phyloP scores from a whole-genome alignment of 768 basidiomycete genomes.

The Leucosporidium scottii region DNA sequence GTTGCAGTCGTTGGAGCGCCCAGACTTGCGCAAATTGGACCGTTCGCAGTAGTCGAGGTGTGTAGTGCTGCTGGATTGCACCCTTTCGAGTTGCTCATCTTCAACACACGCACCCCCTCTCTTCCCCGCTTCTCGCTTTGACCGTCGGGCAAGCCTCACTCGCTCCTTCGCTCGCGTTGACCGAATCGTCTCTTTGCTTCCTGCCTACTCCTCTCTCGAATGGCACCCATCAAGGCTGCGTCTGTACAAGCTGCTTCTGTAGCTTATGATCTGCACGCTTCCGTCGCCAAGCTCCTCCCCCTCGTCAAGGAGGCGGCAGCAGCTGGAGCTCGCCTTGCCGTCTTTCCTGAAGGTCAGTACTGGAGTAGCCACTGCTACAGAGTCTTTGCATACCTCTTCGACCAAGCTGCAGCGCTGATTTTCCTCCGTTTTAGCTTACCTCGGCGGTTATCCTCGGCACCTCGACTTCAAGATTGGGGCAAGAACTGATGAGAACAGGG shows the following conservation, averaged over 20 bases:
- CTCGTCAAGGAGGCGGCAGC: neutral
- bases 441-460: neutral
- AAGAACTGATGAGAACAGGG: neutral
- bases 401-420: too few relatives aligned
- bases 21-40: too few relatives aligned
- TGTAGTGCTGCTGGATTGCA: too few relatives aligned
- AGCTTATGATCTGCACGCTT: neutral
- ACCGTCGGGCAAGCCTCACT: too few relatives aligned
- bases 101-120: too few relatives aligned
- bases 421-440: neutral
- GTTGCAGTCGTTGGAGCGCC: too few relatives aligned
- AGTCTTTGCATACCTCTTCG: too few relatives aligned
- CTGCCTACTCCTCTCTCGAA: neutral
- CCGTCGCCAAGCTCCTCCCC: neutral
- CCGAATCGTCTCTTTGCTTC: neutral
- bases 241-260: slow-evolving; percentile 1
- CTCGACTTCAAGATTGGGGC: slow-evolving; percentile 2
- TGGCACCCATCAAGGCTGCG: neutral
- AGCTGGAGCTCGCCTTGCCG: neutral
- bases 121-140: too few relatives aligned
- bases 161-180: too few relatives aligned
- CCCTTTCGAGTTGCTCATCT: too few relatives aligned
- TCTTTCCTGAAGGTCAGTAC: slow-evolving; percentile 1
- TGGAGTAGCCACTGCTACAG: too few relatives aligned
- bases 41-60: too few relatives aligned